Conservation (phyloP, 345 rosid genomes). For the Crucihimalaya himalaica region DNA sequence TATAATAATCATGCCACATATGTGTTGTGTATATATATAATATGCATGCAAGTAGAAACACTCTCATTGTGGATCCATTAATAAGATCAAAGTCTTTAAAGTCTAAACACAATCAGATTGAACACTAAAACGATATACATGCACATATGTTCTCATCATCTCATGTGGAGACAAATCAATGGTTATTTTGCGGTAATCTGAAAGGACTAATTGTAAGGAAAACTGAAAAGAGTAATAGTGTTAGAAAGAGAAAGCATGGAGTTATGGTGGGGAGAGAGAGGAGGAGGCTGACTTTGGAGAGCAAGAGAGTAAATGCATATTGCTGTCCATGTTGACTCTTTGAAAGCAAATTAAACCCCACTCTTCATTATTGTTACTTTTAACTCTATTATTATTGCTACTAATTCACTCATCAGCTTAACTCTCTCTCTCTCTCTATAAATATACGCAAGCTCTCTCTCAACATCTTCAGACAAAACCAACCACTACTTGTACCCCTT, state of each 20-base stretch:
- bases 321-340: slow-evolving; percentile 68
- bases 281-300: slow-evolving; percentile 62
- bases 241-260: slow-evolving; percentile 30
- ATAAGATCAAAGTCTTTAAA: not conserved
- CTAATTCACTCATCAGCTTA: slow-evolving; percentile 32
- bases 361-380: slow-evolving; percentile 42
- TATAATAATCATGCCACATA: not conserved
- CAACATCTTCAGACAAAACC: slow-evolving; percentile 29
- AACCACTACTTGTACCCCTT: slow-evolving; percentile 30
- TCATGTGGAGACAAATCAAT: not conserved
- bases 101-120: slow-evolving; percentile 17
- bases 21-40: not conserved
- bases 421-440: slow-evolving; percentile 3
- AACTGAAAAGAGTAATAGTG: not conserved
- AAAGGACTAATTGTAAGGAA: not conserved
- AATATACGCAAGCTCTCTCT: slow-evolving; percentile 29
- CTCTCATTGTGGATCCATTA: slow-evolving; percentile 1
- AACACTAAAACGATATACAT: not conserved
- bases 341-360: slow-evolving; percentile 40
- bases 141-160: not conserved
- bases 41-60: not conserved
- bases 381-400: slow-evolving; percentile 26
- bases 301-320: slow-evolving; percentile 61
- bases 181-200: not conserved
- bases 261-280: slow-evolving; percentile 19